A percentile compares a stretch with the other conserved stretches of the same genome.
These are phyloP conservation scores for Starmera quercuum DNA, from an alignment of 805 yeast genomes.

Conservation along the genomic window DNA sequence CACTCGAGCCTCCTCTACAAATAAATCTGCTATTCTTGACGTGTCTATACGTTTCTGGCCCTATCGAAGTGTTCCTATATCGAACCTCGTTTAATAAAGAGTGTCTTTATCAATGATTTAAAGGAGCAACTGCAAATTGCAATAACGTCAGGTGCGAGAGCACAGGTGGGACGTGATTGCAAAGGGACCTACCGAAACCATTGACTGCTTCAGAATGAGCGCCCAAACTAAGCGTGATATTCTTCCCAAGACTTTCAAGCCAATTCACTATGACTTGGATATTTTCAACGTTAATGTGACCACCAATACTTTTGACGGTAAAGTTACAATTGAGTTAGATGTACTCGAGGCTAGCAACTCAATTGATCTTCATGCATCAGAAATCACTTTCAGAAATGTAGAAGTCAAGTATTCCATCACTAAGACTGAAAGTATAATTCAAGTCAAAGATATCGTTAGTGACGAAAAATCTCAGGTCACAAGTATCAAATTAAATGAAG, in stretches of 20 bases:
- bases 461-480: constrained; percentile 55
- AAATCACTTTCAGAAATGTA: constrained; percentile 47
- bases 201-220: no score
- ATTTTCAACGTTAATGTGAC: constrained; percentile 51
- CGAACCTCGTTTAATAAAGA: no score
- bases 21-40: neutral
- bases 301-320: constrained; percentile 51
- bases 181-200: no score
- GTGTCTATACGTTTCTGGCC: no score
- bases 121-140: no score
- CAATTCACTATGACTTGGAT: constrained; percentile 62
- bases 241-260: constrained; percentile 58
- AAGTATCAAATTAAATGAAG: constrained; percentile 44
- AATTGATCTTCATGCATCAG: constrained; percentile 52
- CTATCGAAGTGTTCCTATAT: no score
- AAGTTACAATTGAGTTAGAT: constrained; percentile 42
- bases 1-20: neutral
- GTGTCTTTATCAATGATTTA: no score
- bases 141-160: no score
- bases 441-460: constrained; percentile 26
- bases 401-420: constrained; percentile 29
- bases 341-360: constrained; percentile 38
- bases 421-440: constrained; percentile 15
- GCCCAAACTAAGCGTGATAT: constrained; percentile 27
- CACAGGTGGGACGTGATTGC: no score